phyloP scores from a whole-genome alignment of 345 rosid genomes.

The Pistacia integerrima region DNA sequence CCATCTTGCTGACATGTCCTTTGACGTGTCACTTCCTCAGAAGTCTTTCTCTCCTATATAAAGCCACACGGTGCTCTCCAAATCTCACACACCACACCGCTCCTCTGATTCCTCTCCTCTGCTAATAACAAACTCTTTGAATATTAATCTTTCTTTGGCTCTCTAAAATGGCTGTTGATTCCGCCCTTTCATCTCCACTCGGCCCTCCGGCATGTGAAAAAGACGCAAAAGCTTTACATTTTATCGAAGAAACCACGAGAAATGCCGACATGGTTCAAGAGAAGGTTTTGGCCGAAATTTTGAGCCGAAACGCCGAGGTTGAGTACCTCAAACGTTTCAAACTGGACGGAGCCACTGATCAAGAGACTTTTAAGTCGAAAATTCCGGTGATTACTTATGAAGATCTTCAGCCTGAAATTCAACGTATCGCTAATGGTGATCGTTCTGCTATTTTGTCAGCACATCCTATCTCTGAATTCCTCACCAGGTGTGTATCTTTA shows the following conservation, averaged over 20 bases:
- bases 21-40: slow-evolving; percentile 40
- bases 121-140: not conserved
- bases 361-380: slow-evolving; percentile 63
- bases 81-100: slow-evolving; percentile 14
- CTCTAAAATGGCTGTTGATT: slow-evolving; percentile 65
- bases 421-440: slow-evolving; percentile 93
- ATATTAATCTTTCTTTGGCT: not conserved
- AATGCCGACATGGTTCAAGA: slow-evolving; percentile 70
- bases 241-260: slow-evolving; percentile 79
- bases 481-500: slow-evolving; percentile 61
- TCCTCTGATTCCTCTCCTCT: slow-evolving; percentile 11
- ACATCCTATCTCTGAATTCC: slow-evolving; percentile 91
- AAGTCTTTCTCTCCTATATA: slow-evolving; percentile 45
- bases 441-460: slow-evolving; percentile 81
- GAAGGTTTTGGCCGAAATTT: slow-evolving; percentile 61
- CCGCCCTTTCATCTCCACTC: slow-evolving; percentile 54
- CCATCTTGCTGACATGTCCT: slow-evolving; percentile 11
- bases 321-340: slow-evolving; percentile 70
- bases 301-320: slow-evolving; percentile 57
- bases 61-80: slow-evolving; percentile 15
- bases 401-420: slow-evolving; percentile 84
- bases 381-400: slow-evolving; percentile 82
- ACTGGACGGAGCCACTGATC: slow-evolving; percentile 65
- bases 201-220: slow-evolving; percentile 82
- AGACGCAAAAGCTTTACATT: slow-evolving; percentile 70